Base-by-base conservation (phyloP, 2,329 filamentous ascomycete species). In the Onygena corvina region DNA sequence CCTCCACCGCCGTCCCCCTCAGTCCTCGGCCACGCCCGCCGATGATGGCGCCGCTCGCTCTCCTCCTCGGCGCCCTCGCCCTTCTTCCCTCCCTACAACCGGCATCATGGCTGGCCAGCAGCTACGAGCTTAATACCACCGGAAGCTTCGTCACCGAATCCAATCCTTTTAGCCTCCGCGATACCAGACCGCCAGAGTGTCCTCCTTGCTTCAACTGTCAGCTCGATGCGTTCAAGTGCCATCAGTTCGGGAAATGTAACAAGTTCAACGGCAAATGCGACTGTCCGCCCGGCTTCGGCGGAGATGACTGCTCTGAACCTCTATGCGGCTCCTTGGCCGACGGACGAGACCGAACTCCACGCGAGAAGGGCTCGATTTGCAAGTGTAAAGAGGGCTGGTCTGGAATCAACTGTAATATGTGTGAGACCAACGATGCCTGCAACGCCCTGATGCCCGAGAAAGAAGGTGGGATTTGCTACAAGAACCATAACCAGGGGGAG, bases 341-440 rank as follows among this genome's bases (percentile, higher is more conserved):
- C 59, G 89, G 88, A 55, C 76, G 76, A 57, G 81, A 96, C 59
- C 78, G 92, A 58, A 78, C 82, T 18, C 81, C 86, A 62, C 79
- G 92, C 61, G n/a, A n/a, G n/a, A 71, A 79, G 47, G 80, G 79
- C 54, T 75, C 80, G 51, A 71, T 74, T 34, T 98, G 92, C 69
- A 72, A 87, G 35, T 98, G 92, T 66, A 84, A 89, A 61, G 85
- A 94, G 31, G 92, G 92, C 50, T 98, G 92, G 92, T 79, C 79
- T 34, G 92, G 92, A 55, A 90, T 98, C 70, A 98, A 98, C 72
- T 98, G 92, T 77, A 98, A 92, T 60, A 86, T 98, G 50, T 98
- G 92, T 68, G 81, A 83, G 53, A 80, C 81, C 3, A 76, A 96
- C 64, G 73, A 83, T 57, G 89, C 85, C 12, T 98, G 92, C 62